Conservation (phyloP, 805 yeast genomes). For the Maudiozyma saulgeensis region DNA sequence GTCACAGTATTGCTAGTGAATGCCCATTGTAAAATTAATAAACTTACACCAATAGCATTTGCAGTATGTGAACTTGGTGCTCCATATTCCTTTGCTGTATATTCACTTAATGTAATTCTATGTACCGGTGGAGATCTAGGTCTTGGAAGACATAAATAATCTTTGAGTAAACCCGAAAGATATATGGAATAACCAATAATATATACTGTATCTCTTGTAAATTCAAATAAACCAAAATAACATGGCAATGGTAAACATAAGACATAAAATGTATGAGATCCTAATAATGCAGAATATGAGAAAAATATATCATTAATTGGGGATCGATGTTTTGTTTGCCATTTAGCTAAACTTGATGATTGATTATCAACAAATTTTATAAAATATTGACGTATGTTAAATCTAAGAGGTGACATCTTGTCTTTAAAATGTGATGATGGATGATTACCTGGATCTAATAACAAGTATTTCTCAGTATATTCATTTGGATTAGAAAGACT, state of each 20-base stretch:
- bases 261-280: constrained; percentile 90
- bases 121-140: constrained; percentile 88
- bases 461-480: constrained; percentile 9
- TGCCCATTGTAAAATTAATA: constrained; percentile 31
- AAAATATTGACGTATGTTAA: constrained; percentile 40
- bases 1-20: neutral
- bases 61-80: constrained; percentile 93
- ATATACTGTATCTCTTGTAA: constrained; percentile 65
- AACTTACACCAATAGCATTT: constrained; percentile 76
- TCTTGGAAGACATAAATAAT: constrained; percentile 80
- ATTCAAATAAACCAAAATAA: constrained; percentile 60
- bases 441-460: constrained; percentile 51
- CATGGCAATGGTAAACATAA: constrained; percentile 74
- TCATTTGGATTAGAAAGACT: constrained; percentile 13
- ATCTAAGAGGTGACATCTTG: constrained; percentile 46
- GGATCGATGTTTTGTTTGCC: constrained; percentile 46
- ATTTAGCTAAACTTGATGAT: constrained; percentile 43
- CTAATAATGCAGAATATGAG: constrained; percentile 80
- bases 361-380: constrained; percentile 55
- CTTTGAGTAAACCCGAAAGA: constrained; percentile 68
- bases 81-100: constrained; percentile 89
- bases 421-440: constrained; percentile 54
- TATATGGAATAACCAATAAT: constrained; percentile 49
- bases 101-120: constrained; percentile 82
- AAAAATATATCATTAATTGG: constrained; percentile 61